Percentiles rank a stretch among this genome's conserved stretches.
Conservation (phyloP, 345 rosid genomes). For the Brassica incana region DNA sequence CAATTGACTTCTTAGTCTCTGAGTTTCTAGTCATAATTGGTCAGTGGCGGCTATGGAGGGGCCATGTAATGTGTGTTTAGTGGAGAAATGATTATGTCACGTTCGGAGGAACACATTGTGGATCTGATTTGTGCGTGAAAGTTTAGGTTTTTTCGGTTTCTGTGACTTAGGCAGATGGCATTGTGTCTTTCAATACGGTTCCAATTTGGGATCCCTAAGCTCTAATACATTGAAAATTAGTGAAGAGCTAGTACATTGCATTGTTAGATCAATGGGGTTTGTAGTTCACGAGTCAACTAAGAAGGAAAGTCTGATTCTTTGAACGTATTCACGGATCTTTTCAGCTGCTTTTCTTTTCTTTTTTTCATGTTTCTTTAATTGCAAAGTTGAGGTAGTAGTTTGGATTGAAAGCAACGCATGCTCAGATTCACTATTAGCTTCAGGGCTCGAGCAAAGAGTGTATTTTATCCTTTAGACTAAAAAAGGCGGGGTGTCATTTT, state of each 20-base stretch:
- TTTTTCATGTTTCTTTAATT: not conserved
- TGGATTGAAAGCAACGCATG: constrained; percentile 13
- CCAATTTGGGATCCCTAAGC: constrained; percentile 26
- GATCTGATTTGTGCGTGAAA: not conserved
- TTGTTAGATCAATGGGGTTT: constrained; percentile 12
- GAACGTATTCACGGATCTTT: constrained; percentile 8
- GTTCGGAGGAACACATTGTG: not conserved
- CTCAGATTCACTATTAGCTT: not conserved
- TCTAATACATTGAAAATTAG: not conserved
- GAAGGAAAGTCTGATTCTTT: constrained; percentile 3
- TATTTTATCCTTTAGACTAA: not conserved
- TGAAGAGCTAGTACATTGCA: constrained; percentile 17
- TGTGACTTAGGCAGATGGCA: not conserved
- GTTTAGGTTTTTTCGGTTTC: not conserved
- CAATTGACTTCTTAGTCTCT: constrained; percentile 4
- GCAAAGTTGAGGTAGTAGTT: constrained; percentile 8
- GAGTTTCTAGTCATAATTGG: not conserved
- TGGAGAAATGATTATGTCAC: constrained; percentile 10
- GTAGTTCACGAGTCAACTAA: constrained; percentile 7
- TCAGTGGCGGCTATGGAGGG: not conserved
- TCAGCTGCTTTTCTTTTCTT: not conserved
- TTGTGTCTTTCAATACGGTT: constrained; percentile 6
- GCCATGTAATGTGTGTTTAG: not conserved
- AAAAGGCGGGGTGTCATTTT: not conserved
- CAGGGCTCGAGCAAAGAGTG: not conserved